Base-by-base conservation (phyloP, 495 filamentous ascomycete species). In the Xylaria acuta region DNA sequence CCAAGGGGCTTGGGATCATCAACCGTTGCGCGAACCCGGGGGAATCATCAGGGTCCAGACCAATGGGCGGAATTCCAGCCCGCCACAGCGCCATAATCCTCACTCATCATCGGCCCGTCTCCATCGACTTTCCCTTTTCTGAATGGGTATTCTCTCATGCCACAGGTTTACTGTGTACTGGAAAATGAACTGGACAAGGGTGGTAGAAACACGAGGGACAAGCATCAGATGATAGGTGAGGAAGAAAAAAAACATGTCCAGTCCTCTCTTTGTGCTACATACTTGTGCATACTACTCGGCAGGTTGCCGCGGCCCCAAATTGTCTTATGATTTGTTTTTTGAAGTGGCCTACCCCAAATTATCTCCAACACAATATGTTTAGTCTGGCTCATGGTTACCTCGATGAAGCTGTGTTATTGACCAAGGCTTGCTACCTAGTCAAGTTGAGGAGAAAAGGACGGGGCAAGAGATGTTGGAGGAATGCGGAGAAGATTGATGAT, bases 101-200 rank as follows among this genome's bases (percentile, higher is more conserved):
- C 38, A n/a, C 30, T 22, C 67, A 34, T 69, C 51, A 69, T 69
- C 67, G 67, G 67, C 53, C 67, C 67, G 54, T 69, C 67, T 69
- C 25, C 38, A 22, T 69, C 38, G 22, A 59, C 53, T 69, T 69
- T 69, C 38, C 67, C 53, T 47, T 34, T 69, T 59, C 64, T 16
- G 45, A 40, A 38, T 32, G 22, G 30, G n/a, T n/a, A 51, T 43
- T 66, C 32, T 14, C 41, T 27, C 45, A 38, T 34, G 40, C 62
- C 7, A n/a, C 64, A 27, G 60, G 1, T 64, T 6, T 16, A 64
- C 38, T 27, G 38, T 43, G 38, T 43, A 40, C 22, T 64, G 2
- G 38, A 64, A 64, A 40, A 60, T 40, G 20, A 59, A 38, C 16
- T 43, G 38, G 22, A 18, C 22, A 43, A 18, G 38, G 60, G 38